Base-by-base conservation (phyloP, 352 stramenopile genomes). In the Elongisporangium anandrum region DNA sequence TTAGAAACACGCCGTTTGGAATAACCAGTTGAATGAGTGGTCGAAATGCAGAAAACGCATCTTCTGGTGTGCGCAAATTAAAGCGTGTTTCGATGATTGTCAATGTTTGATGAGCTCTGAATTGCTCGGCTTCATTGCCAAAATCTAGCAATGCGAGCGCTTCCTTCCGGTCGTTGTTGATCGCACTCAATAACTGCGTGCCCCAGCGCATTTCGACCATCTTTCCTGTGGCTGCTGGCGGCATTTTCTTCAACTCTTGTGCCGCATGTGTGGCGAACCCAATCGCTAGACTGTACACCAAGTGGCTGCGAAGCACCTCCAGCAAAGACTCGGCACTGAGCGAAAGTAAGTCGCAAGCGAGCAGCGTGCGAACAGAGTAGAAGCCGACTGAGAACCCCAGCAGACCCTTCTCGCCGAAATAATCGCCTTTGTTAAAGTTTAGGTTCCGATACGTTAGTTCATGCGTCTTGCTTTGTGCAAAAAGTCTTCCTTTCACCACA, bases 351-450 rank as follows among this genome's bases (percentile, higher is more conserved):
- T 88, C 78, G 52, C 78, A 90, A 0, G 78, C 73, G 1, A 77
- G 69, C 50, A 87, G 56, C 7, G 81, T 81, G 9, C 63, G 68
- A 23, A 90, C 73, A 0, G 78, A 77, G 53, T 68, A 77, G 1
- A 66, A 59, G 34, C 76, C 76, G 7, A 87, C 77, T 0, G 77
- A 83, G 51, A 72, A 88, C 0, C 70, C 73, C 1, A 88, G 59
- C n/a, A 90, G 53, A 0, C 75, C 75, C 20, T 72, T 69, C 10
- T 90, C 76, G 9, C 75, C 81, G 61, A 90, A 87, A 55, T 84
- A 87, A 23, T 83, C 69, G 13, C 75, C 78, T 24, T 87, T 85
- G 20, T 47, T 23, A 50, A 75, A 87, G 22, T 61, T 73, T 0
- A 60, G 38, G 17, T 69, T 61, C 10, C 52, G 52, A 50, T 65